Conservation (phyloP, 2,329 filamentous ascomycete species). For the Aspergillus tamarii region DNA sequence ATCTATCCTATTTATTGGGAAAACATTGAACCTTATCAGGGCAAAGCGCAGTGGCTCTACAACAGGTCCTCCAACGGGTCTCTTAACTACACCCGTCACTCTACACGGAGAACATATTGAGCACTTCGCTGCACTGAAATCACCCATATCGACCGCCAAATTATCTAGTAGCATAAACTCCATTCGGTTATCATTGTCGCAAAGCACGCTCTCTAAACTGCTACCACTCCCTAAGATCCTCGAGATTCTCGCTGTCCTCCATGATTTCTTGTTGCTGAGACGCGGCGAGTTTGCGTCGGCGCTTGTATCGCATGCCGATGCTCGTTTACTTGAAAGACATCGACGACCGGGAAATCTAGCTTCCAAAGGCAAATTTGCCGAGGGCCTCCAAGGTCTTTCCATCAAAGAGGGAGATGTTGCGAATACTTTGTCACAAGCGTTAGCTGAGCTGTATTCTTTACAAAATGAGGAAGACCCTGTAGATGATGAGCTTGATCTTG, state of each 20-base stretch:
- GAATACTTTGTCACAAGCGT: constrained; percentile 74
- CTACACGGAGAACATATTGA: constrained; percentile 48
- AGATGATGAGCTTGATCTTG: constrained; percentile 78
- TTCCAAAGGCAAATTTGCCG: constrained; percentile 56
- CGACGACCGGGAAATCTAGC: constrained; percentile 53
- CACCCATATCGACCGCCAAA: constrained; percentile 72
- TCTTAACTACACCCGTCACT: constrained; percentile 64
- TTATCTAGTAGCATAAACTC: constrained; percentile 73
- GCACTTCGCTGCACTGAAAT: constrained; percentile 68
- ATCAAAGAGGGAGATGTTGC: constrained; percentile 88
- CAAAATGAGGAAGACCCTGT: constrained; percentile 75
- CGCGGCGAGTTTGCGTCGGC: constrained; percentile 90
- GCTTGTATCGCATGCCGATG: constrained; percentile 82
- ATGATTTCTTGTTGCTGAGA: constrained; percentile 85
- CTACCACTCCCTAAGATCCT: constrained; percentile 77
- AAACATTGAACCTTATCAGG: constrained; percentile 82
- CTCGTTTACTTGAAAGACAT: constrained; percentile 74
- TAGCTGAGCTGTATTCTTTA: constrained; percentile 76
- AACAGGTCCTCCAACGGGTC: constrained; percentile 32
- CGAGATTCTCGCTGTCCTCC: constrained; percentile 74
- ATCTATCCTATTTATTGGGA: constrained; percentile 89
- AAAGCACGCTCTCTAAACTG: constrained; percentile 79
- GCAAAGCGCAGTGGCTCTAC: constrained; percentile 47
- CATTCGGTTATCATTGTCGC: constrained; percentile 80
- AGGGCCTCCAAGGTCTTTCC: constrained; percentile 64